These are phyloP conservation scores for Alternaria conjuncta DNA, from an alignment of 2,329 filamentous ascomycete species.

Conservation along the genomic window DNA sequence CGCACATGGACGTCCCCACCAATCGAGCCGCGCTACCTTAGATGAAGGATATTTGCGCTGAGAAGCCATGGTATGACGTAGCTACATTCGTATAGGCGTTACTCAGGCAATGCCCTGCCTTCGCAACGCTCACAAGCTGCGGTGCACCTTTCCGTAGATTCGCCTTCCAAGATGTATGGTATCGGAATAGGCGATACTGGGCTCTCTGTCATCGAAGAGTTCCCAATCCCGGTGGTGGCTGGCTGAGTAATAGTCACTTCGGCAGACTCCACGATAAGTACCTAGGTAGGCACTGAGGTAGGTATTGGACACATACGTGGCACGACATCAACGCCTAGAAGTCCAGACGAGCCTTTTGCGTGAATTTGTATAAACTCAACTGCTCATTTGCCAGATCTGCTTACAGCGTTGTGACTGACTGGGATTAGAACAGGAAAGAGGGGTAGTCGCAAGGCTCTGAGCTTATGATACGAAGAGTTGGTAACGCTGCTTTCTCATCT, in stretches of 20 bases:
- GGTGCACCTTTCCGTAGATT: no score
- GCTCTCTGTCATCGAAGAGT: not conserved
- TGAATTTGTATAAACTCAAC: not conserved
- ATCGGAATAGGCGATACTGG: no score
- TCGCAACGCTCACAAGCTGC: no score
- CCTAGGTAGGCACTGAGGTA: no score
- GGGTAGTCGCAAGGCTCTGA: not conserved
- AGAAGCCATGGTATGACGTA: not conserved
- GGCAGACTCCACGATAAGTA: not conserved
- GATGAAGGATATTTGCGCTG: not conserved
- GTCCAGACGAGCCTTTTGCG: not conserved
- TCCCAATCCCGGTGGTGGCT: not conserved
- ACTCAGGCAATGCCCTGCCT: no score
- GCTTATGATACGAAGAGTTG: accelerated
- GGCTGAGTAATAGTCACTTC: not conserved
- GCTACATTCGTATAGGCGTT: not conserved
- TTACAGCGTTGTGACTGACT: not conserved
- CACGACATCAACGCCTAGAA: not conserved
- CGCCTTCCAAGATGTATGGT: no score
- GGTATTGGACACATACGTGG: not conserved
- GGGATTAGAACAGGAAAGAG: not conserved
- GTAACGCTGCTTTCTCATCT: not conserved
- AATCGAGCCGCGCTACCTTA: not conserved
- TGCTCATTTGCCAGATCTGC: not conserved
- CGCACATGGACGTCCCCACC: not conserved